phyloP scores from a whole-genome alignment of 345 rosid species.

The Reutealis trisperma region DNA sequence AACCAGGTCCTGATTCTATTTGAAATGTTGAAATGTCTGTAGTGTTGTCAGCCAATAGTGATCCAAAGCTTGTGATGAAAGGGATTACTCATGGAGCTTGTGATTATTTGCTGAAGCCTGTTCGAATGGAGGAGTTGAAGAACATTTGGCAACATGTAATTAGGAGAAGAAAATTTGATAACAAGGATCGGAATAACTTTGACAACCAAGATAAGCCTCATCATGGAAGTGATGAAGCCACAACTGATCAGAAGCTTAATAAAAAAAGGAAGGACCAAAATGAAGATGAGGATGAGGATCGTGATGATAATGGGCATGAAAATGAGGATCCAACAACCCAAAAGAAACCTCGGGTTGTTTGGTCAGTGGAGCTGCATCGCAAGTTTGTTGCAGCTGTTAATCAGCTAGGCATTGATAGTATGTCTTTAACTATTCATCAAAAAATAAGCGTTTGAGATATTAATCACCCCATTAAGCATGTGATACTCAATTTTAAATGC shows the following conservation, averaged over 20 bases:
- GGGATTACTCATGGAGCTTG: slow-evolving; percentile 45
- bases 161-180: slow-evolving; percentile 33
- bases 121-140: slow-evolving; percentile 36
- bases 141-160: slow-evolving; percentile 41
- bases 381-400: slow-evolving; percentile 38
- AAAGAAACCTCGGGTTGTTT: slow-evolving; percentile 41
- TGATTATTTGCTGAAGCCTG: slow-evolving; percentile 39
- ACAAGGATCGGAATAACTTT: slow-evolving; percentile 19
- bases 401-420: slow-evolving; percentile 39
- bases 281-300: slow-evolving; percentile 37
- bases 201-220: slow-evolving; percentile 25
- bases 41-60: slow-evolving; percentile 40
- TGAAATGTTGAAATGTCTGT: slow-evolving; percentile 9
- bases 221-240: slow-evolving; percentile 22
- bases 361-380: slow-evolving; percentile 41
- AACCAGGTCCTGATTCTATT: background rate
- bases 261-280: slow-evolving; percentile 37
- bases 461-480: background rate
- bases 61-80: slow-evolving; percentile 42
- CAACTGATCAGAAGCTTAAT: slow-evolving; percentile 28
- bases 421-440: slow-evolving; percentile 15
- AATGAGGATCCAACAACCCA: slow-evolving; percentile 34
- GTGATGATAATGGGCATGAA: slow-evolving; percentile 29
- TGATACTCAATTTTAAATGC: background rate
- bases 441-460: background rate